These are phyloP conservation scores for Aspergillus wentii DNA, from an alignment of 495 filamentous ascomycete species.

Conservation along the genomic window DNA sequence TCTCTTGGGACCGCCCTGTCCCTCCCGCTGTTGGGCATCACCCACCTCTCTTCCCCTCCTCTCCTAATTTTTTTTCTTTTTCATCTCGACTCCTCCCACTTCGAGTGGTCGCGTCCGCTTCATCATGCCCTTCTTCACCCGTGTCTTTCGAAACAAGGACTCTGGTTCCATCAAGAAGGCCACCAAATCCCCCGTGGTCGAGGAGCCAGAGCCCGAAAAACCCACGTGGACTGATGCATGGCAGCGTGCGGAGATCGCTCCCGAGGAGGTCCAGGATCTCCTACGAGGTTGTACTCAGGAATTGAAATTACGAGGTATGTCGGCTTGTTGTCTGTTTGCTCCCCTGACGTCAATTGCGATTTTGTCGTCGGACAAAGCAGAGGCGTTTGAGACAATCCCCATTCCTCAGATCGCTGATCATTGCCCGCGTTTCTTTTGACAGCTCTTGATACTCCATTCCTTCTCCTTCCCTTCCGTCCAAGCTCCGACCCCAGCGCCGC, in stretches of 20 bases:
- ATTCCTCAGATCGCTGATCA: constrained; percentile 33
- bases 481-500: constrained; percentile 87
- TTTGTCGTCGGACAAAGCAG: background rate
- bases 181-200: constrained; percentile 45
- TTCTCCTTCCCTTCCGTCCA: constrained; percentile 93
- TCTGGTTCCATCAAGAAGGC: constrained; percentile 54
- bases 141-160: constrained; percentile 67
- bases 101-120: constrained; percentile 6
- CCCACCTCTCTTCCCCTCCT: constrained; percentile 11
- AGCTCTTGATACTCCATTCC: constrained; percentile 87
- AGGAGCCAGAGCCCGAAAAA: constrained; percentile 50
- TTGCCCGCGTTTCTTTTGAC: constrained; percentile 15
- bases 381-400: constrained; percentile 13
- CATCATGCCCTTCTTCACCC: constrained; percentile 63
- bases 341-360: constrained; percentile 4
- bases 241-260: constrained; percentile 76
- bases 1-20: constrained; percentile 7
- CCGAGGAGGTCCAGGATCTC: constrained; percentile 87
- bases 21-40: constrained; percentile 3
- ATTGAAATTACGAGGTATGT: constrained; percentile 89
- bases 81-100: no score
- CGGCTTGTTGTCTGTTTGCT: constrained; percentile 9
- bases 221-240: constrained; percentile 88
- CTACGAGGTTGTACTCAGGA: constrained; percentile 80
- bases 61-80: no score